Evolutionary conservation across 2,329 filamentous ascomycete species (phyloP).

Genomic region (Triangularia setosa): DNA sequence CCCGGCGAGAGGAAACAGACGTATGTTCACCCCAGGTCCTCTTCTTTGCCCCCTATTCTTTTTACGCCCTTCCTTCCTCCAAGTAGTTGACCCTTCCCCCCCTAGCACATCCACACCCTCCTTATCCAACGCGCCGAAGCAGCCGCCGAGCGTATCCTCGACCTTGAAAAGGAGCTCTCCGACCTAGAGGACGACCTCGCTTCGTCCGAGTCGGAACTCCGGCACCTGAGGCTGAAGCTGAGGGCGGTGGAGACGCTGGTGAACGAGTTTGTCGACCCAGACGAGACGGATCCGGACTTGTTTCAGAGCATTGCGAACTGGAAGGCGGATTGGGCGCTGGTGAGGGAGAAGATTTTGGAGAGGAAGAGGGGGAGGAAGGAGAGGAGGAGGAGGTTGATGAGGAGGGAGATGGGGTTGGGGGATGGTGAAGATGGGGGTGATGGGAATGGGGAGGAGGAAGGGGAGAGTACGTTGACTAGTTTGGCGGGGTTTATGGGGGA

Average conservation of each 20-base stretch:
- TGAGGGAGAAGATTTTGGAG: slow-evolving; percentile 24
- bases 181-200: slow-evolving; percentile 54
- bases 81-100: no score
- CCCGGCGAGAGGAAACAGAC: slow-evolving; percentile 57
- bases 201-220: slow-evolving; percentile 57
- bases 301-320: slow-evolving; percentile 56
- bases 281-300: slow-evolving; percentile 52
- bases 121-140: slow-evolving; percentile 56
- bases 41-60: neutral
- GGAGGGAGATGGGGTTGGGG: slow-evolving; percentile 11
- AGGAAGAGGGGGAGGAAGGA: slow-evolving; percentile 18
- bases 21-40: slow-evolving; percentile 33
- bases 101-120: slow-evolving; percentile 58
- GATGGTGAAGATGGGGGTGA: neutral
- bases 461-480: slow-evolving; percentile 11
- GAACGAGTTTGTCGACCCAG: slow-evolving; percentile 43
- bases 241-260: slow-evolving; percentile 60
- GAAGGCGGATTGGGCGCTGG: slow-evolving; percentile 54
- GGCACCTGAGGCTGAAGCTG: slow-evolving; percentile 58
- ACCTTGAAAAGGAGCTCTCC: slow-evolving; percentile 55
- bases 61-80: no score
- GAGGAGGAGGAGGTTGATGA: slow-evolving; percentile 6
- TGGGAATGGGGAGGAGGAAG: neutral
- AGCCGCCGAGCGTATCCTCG: slow-evolving; percentile 55
- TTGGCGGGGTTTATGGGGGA: slow-evolving; percentile 13